phyloP scores from a whole-genome alignment of 257 asterid genomes.

The Nicotiana obtusifolia region DNA sequence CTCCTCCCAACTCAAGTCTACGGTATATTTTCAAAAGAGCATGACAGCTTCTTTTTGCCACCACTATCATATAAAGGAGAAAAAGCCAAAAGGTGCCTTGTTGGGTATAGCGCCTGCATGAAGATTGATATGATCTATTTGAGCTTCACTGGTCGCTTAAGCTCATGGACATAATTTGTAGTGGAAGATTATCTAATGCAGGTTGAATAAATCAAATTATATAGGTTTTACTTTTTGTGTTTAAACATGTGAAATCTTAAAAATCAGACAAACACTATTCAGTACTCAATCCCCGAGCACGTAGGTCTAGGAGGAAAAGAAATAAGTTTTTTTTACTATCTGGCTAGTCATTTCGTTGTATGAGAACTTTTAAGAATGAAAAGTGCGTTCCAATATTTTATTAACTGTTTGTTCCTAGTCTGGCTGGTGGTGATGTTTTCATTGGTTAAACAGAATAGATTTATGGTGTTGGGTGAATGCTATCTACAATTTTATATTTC shows the following conservation, averaged over 20 bases:
- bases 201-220: not conserved
- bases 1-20: not conserved
- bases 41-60: not conserved
- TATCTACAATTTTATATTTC: slow-evolving; percentile 7
- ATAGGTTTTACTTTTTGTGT: not conserved
- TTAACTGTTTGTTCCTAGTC: not conserved
- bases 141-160: not conserved
- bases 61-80: not conserved
- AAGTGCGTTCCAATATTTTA: not conserved
- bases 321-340: not conserved
- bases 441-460: not conserved
- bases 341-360: not conserved
- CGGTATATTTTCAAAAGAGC: not conserved
- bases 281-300: not conserved
- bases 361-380: not conserved
- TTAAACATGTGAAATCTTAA: not conserved
- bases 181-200: slow-evolving; percentile 1
- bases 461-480: not conserved
- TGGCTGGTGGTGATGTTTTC: not conserved
- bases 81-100: not conserved
- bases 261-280: not conserved
- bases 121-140: not conserved
- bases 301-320: not conserved
- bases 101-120: not conserved
- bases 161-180: not conserved